Evolutionary conservation across 176 grass and related monocot species (phyloP), one percentile per base, ranked within the genome.

Genomic region (Paspalum vaginatum): DNA sequence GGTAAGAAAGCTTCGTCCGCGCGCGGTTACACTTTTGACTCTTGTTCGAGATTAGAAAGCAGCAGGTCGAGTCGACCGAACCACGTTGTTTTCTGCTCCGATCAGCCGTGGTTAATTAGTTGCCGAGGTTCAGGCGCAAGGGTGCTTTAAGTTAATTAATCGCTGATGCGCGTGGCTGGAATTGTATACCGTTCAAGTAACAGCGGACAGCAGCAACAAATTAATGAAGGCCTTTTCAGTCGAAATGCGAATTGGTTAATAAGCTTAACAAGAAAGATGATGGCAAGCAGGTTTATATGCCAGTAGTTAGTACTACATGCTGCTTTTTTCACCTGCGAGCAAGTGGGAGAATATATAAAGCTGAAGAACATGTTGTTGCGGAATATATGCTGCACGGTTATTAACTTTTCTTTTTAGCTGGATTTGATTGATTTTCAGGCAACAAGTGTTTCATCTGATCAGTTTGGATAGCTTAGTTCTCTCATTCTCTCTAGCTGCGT

Each of bases 11-110:
- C 59, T 26, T 26, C 1, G 20, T 39, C 1, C 57, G 21, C 13
- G 24, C 7, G 58, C 58, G 1, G 75, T 18, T 18, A 1, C 37
- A 51, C 15, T 78, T 78, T 78, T 78, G 75, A 78, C 75, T 51
- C 21, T 21, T 58, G 53, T 22, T 38, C 38, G 8, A 7, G 37
- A 6, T 24, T 15, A 7, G 37, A 75, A 25, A 43, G 37, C 53
- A 43, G 52, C 32, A 32, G 32, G 32, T 32, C 32, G 32, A 32
- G 17, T 22, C 2, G 11, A 43, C 24, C 53, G 20, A 60, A 12
- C 15, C 39, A 56, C 2, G 22, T 57, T 40, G 38, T 41, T 75
- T 75, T 58, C 38, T 75, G 37, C 52, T 75, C 38, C 3, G 25
- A 58, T 25, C 72, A 41, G 72, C 53, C 1, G 37, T 22, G 18